These are phyloP conservation scores for Skeletonema potamos DNA, from an alignment of 108 stramenopile species.

Conservation along the genomic window DNA sequence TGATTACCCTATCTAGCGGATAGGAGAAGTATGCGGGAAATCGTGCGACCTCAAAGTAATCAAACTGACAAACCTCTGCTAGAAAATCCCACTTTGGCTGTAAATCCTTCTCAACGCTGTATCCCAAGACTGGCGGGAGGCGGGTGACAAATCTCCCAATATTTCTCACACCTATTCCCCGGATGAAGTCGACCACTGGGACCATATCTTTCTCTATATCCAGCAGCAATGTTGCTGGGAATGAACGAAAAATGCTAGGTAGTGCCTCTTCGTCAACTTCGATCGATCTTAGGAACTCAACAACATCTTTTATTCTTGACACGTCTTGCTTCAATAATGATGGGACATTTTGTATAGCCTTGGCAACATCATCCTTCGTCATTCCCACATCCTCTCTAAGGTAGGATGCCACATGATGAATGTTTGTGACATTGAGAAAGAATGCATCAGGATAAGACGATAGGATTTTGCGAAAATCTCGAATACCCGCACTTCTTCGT, in stretches of 20 bases:
- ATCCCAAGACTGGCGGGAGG: slow-evolving; percentile 74
- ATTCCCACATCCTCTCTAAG: slow-evolving; percentile 67
- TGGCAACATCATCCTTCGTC: slow-evolving; percentile 60
- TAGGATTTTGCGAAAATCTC: slow-evolving; percentile 65
- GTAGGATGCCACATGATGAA: slow-evolving; percentile 50
- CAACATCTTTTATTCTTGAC: slow-evolving; percentile 48
- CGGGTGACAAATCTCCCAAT: slow-evolving; percentile 72
- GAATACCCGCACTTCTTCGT: slow-evolving; percentile 58
- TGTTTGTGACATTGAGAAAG: slow-evolving; percentile 56
- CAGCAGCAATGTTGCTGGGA: slow-evolving; percentile 63
- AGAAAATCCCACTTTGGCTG: slow-evolving; percentile 81
- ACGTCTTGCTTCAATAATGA: slow-evolving; percentile 55
- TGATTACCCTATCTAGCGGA: slow-evolving; percentile 72
- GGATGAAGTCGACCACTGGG: slow-evolving; percentile 66
- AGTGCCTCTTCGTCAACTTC: slow-evolving; percentile 60
- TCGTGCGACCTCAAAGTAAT: slow-evolving; percentile 60
- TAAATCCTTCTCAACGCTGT: slow-evolving; percentile 72
- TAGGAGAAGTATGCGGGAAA: slow-evolving; percentile 87
- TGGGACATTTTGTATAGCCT: slow-evolving; percentile 64
- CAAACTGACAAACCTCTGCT: slow-evolving; percentile 51
- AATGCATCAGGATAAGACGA: slow-evolving; percentile 67
- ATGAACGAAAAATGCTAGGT: slow-evolving; percentile 64
- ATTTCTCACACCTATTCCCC: slow-evolving; percentile 60
- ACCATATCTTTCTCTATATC: slow-evolving; percentile 59
- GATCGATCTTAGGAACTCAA: slow-evolving; percentile 41